phyloP scores from a whole-genome alignment of 306 rosid genomes.

The Leucaena leucocephala region DNA sequence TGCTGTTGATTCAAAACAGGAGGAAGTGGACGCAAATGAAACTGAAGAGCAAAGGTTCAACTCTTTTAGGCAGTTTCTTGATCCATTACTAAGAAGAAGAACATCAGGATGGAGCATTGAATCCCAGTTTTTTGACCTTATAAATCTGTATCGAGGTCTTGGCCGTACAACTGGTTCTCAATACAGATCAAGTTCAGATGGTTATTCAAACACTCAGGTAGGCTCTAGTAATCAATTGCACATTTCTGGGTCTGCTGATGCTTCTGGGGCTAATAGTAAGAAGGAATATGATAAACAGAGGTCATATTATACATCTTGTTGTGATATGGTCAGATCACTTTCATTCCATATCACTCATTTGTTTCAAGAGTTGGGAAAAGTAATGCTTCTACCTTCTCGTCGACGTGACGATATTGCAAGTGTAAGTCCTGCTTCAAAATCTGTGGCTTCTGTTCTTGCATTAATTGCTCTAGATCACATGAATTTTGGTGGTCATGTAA shows the following conservation, averaged over 20 bases:
- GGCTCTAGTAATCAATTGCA: slow-evolving; percentile 56
- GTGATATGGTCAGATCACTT: slow-evolving; percentile 88
- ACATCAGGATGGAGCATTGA: slow-evolving; percentile 93
- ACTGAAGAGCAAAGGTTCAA: slow-evolving; percentile 83
- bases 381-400: slow-evolving; percentile 90
- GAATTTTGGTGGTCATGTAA: slow-evolving; percentile 75
- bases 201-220: slow-evolving; percentile 54
- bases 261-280: slow-evolving; percentile 48
- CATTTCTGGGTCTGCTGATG: slow-evolving; percentile 64
- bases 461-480: slow-evolving; percentile 74
- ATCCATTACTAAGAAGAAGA: slow-evolving; percentile 84
- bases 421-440: slow-evolving; percentile 79
- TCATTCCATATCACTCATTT: slow-evolving; percentile 90
- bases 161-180: slow-evolving; percentile 78
- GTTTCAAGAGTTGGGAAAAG: slow-evolving; percentile 95
- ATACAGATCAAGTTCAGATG: slow-evolving; percentile 57
- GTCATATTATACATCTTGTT: slow-evolving; percentile 70
- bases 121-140: slow-evolving; percentile 90
- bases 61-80: slow-evolving; percentile 91
- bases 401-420: slow-evolving; percentile 85
- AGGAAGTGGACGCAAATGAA: slow-evolving; percentile 69
- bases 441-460: slow-evolving; percentile 87
- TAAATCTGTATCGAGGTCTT: slow-evolving; percentile 84
- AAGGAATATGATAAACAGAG: slow-evolving; percentile 77
- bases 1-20: slow-evolving; percentile 64